Percentiles rank a stretch among this genome's conserved stretches.
Conservation (phyloP, 2,329 filamentous ascomycete species). For the Didymella pinodella region DNA sequence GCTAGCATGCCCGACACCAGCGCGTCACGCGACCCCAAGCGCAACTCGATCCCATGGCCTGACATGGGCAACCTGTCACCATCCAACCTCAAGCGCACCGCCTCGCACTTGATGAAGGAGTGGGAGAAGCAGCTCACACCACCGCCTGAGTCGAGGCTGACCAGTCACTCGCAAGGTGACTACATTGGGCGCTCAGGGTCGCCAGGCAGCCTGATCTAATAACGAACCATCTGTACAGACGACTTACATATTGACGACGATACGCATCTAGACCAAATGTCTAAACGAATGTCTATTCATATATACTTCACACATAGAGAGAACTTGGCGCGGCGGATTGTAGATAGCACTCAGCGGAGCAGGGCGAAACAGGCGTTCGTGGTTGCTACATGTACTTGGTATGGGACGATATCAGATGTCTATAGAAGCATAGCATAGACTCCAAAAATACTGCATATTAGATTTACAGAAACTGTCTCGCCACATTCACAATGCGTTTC, state of each 20-base stretch:
- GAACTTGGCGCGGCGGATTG: slow-evolving; percentile 34
- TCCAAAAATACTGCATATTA: slow-evolving; percentile 5
- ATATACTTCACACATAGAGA: slow-evolving; percentile 29
- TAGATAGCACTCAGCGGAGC: slow-evolving; percentile 6
- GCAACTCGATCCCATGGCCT: slow-evolving; percentile 66
- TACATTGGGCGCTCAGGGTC: slow-evolving; percentile 46
- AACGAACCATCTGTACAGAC: slow-evolving; percentile 30
- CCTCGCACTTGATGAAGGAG: slow-evolving; percentile 86
- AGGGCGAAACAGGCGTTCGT: slow-evolving; percentile 20
- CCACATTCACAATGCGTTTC: not conserved
- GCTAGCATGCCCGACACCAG: slow-evolving; percentile 34
- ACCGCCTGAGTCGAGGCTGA: slow-evolving; percentile 44
- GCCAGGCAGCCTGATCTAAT: slow-evolving; percentile 33
- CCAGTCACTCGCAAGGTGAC: slow-evolving; percentile 45
- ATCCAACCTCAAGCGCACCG: slow-evolving; percentile 79
- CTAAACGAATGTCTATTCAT: slow-evolving; percentile 33
- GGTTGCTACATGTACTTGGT: slow-evolving; percentile 22
- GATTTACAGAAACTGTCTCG: not conserved
- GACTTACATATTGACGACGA: slow-evolving; percentile 39
- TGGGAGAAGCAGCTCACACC: slow-evolving; percentile 82
- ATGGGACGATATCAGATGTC: slow-evolving; percentile 15
- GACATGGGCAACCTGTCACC: slow-evolving; percentile 76
- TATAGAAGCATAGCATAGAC: slow-evolving; percentile 20
- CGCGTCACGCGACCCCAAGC: slow-evolving; percentile 39
- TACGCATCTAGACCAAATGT: slow-evolving; percentile 39